These are phyloP conservation scores for Penicillium occitanis DNA, from an alignment of 2,329 filamentous ascomycete species.

Conservation along the genomic window DNA sequence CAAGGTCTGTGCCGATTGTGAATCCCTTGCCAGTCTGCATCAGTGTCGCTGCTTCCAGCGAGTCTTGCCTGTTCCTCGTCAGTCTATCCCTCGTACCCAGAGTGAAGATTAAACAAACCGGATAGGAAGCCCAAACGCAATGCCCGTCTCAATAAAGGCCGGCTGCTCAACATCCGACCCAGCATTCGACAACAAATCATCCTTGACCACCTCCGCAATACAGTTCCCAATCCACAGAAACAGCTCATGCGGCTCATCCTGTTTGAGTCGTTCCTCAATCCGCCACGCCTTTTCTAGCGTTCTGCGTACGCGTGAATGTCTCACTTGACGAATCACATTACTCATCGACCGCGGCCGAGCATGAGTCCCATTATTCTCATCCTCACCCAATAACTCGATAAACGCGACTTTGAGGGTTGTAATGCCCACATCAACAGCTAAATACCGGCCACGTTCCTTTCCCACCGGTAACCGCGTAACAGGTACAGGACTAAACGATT, in stretches of 20 bases:
- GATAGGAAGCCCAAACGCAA: conserved; percentile 22
- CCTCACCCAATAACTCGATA: conserved; percentile 20
- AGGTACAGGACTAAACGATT: conserved; percentile 19
- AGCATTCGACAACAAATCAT: conserved; percentile 20
- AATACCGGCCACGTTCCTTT: conserved; percentile 18
- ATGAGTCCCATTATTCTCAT: neutral
- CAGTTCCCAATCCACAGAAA: conserved; percentile 22
- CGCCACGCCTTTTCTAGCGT: conserved; percentile 21
- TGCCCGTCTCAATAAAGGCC: conserved; percentile 21
- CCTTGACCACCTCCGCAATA: conserved; percentile 22
- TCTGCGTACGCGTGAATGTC: conserved; percentile 17
- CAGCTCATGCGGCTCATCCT: conserved; percentile 21
- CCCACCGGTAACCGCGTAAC: conserved; percentile 19
- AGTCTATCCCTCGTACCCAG: neutral
- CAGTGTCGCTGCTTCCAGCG: conserved; percentile 20
- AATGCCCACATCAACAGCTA: conserved; percentile 21
- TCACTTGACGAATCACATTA: conserved; percentile 19
- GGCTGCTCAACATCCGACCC: conserved; percentile 11
- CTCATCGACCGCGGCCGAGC: conserved; percentile 8
- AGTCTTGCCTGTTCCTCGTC: conserved; percentile 17
- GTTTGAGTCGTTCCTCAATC: conserved; percentile 20
- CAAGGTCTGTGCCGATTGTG: conserved; percentile 20
- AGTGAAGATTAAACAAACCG: neutral
- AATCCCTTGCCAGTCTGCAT: conserved; percentile 22
- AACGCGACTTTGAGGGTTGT: conserved; percentile 21